These are phyloP conservation scores for Hypoxylon trugodes DNA, from an alignment of 495 filamentous ascomycete species.

Conservation along the genomic window DNA sequence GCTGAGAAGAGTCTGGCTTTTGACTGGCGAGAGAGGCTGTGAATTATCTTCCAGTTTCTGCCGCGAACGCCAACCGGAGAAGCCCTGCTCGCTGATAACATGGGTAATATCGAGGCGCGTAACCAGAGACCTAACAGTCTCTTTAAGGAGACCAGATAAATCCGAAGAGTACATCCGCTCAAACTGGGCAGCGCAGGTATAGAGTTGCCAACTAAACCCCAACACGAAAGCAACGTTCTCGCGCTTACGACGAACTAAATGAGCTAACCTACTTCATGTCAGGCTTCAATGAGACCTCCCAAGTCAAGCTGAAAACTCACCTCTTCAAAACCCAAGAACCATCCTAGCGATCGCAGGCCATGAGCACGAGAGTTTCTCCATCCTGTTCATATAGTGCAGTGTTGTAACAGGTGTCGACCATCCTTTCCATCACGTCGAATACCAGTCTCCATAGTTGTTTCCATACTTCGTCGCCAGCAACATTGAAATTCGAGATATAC, in stretches of 20 bases:
- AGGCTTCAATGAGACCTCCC: neutral
- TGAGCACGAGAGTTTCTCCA: conserved; percentile 14
- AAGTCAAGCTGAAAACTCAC: neutral
- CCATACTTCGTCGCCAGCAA: neutral
- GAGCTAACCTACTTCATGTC: conserved; percentile 7
- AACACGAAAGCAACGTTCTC: conserved; percentile 10
- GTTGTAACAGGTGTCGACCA: conserved; percentile 5
- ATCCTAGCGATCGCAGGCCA: conserved; percentile 5
- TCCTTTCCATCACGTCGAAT: neutral
- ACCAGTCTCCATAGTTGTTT: neutral
- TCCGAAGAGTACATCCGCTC: conserved; percentile 1
- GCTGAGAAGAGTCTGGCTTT: conserved; percentile 2
- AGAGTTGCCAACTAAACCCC: conserved; percentile 9
- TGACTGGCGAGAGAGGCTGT: conserved; percentile 9
- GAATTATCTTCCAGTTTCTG: neutral
- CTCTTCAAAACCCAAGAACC: conserved; percentile 9
- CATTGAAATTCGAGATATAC: neutral
- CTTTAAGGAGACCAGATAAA: conserved; percentile 9
- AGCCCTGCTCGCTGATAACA: conserved; percentile 6
- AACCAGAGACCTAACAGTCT: conserved; percentile 2
- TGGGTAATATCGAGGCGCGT: conserved; percentile 4
- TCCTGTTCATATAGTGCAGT: conserved; percentile 13
- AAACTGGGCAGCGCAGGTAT: neutral
- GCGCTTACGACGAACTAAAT: neutral
- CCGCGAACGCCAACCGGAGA: conserved; percentile 3